Conservation (phyloP, 139 green algal species). For the Nannochloris sp. region DNA sequence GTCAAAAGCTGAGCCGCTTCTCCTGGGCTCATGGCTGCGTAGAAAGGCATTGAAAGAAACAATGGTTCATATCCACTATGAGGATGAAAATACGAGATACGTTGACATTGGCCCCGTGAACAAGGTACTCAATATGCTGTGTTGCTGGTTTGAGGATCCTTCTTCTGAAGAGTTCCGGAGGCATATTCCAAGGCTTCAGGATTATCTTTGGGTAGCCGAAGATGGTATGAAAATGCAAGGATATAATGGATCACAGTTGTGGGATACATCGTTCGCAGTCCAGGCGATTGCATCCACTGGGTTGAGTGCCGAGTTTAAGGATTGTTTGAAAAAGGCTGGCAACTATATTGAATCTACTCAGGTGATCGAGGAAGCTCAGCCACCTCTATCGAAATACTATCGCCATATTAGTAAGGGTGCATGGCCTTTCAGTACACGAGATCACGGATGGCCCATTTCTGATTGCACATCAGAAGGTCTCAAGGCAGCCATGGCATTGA, state of each 20-base stretch:
- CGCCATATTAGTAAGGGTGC: slow-evolving; percentile 93
- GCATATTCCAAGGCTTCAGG: slow-evolving; percentile 31
- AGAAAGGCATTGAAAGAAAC: slow-evolving; percentile 60
- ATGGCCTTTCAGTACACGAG: slow-evolving; percentile 90
- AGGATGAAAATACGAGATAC: slow-evolving; percentile 98
- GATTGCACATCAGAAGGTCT: slow-evolving; percentile 69
- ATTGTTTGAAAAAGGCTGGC: slow-evolving; percentile 53
- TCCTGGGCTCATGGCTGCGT: slow-evolving; percentile 62
- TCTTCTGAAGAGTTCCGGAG: slow-evolving; percentile 60
- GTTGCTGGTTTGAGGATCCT: slow-evolving; percentile 89
- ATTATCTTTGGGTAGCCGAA: slow-evolving; percentile 98
- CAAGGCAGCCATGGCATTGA: slow-evolving; percentile 72
- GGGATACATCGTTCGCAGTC: slow-evolving; percentile 92
- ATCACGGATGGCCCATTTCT: slow-evolving; percentile 98
- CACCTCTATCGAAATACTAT: slow-evolving; percentile 68
- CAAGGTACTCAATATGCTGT: slow-evolving; percentile 98
- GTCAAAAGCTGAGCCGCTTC: slow-evolving; percentile 62
- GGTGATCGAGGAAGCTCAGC: slow-evolving; percentile 58
- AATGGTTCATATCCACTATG: slow-evolving; percentile 95
- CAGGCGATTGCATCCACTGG: slow-evolving; percentile 64
- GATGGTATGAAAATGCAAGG: slow-evolving; percentile 97
- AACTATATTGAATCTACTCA: slow-evolving; percentile 72
- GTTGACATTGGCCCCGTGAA: slow-evolving; percentile 97
- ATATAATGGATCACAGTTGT: slow-evolving; percentile 97
- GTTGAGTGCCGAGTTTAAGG: slow-evolving; percentile 28